phyloP scores from a whole-genome alignment of 2,329 filamentous ascomycete species.

The Fonsecaea multimorphosa region DNA sequence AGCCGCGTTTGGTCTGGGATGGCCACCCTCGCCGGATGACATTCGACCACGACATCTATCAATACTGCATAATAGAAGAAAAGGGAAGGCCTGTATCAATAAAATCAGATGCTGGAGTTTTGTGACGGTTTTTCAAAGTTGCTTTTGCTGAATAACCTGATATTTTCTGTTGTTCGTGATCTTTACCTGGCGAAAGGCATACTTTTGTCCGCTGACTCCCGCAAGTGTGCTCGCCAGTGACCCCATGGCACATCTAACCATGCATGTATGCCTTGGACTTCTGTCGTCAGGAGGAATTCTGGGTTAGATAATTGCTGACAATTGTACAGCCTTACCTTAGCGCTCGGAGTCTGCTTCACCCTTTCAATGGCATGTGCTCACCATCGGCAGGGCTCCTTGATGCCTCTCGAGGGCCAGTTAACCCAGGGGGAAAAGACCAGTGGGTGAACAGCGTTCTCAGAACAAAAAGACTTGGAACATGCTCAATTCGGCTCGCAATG shows the following conservation, averaged over 20 bases:
- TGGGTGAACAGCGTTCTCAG: background rate
- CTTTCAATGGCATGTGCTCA: background rate
- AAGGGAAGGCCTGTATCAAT: conserved; percentile 32
- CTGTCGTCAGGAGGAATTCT: background rate
- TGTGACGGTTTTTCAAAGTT: background rate
- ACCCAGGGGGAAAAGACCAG: background rate
- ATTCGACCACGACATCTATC: conserved; percentile 24
- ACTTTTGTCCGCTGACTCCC: background rate
- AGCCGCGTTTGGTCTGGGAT: conserved; percentile 2
- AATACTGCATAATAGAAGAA: conserved; percentile 33
- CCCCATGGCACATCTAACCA: background rate
- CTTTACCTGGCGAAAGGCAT: background rate
- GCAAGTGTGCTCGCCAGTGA: background rate
- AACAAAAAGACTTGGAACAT: background rate
- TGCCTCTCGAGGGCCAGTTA: background rate
- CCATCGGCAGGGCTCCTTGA: background rate
- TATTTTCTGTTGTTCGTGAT: background rate
- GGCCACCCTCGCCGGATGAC: background rate
- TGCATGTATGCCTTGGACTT: background rate
- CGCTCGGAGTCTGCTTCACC: background rate
- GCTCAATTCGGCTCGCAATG: background rate
- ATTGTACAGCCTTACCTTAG: background rate
- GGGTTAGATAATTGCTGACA: background rate
- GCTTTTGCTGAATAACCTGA: background rate
- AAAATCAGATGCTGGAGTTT: conserved; percentile 10